Base-by-base conservation (phyloP, 1,284 basidiomycete species). In the Moesziomyces antarcticus region DNA sequence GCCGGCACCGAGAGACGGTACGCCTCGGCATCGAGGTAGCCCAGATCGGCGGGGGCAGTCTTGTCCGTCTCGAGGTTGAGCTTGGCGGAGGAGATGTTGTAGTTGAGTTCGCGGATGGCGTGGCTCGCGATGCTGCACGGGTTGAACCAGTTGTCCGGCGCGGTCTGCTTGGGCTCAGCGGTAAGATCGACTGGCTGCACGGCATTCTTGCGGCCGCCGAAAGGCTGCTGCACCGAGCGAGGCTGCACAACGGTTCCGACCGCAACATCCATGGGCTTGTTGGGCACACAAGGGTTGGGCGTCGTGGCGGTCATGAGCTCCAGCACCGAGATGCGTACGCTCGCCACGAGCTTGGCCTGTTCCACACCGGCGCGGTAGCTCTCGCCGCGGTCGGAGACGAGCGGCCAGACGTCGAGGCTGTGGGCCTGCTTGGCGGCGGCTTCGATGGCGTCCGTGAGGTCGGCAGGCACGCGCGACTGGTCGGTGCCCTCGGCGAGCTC, bases 1-100 rank as follows among this genome's bases (percentile, higher is more conserved):
- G 77, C 82, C 0, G 91, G 91, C 11, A 94, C 85, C 1, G 74
- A 85, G 41, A 94, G 85, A 0, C 85, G 85, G 78, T 95, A 94
- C 21, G 85, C 86, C 84, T 94, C 93, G 63, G 63, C 53, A 18
- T 75, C 73, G 24, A 73, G 55, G 56, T 46, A 51, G 20, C 64
- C 62, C 4, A 73, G 45, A 41, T 67, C 64, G 20, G 52, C 52
- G 7, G 63, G 63, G 2, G 63, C 52, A 3, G 40, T 14, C 45
- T 52, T 64, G 51, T 64, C 56, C n/a, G 27, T 53, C 18, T 58
- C 52, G n/a, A 75, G 33, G 27, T 62, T 50, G 46, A 58, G 55
- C 3, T 51, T 30, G 33, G 44, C 41, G 27, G 54, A 42, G n/a
- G 52, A 52, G 25, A 24, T 16, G 25, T 66, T 45, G 53, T 60